A percentile compares a stretch with the other conserved stretches of the same genome.
Evolutionary conservation across 2,329 filamentous ascomycete species (phyloP).

Genomic region (Neophaeococcomyces mojaviensis): DNA sequence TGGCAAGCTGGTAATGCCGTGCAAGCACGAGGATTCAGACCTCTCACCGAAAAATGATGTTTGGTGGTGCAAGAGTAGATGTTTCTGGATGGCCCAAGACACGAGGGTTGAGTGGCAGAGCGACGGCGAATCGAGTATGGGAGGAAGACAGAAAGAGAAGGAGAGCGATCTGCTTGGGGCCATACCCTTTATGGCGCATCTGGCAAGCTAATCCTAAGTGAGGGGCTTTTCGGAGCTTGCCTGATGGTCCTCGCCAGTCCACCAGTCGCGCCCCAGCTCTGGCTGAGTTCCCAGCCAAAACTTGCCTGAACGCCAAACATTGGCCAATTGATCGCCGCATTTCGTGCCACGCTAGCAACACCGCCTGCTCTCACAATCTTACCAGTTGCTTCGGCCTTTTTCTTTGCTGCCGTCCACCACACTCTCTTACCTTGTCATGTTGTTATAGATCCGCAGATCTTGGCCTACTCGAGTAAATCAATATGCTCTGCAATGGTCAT

Average conservation of each 20-base stretch:
- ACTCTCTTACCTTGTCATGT: too few relatives aligned
- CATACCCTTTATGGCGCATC: conserved; percentile 7
- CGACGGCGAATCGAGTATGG: conserved; percentile 5
- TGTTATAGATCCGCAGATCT: too few relatives aligned
- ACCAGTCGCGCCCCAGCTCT: background rate
- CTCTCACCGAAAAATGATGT: background rate
- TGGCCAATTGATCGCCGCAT: background rate
- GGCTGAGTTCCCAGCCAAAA: background rate
- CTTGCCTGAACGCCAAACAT: background rate
- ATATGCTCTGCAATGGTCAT: too few relatives aligned
- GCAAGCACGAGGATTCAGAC: background rate
- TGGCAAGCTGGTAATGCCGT: background rate
- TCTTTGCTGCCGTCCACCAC: background rate
- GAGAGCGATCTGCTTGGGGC: conserved; percentile 7
- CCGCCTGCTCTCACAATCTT: conserved; percentile 1
- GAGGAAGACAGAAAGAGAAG: conserved; percentile 7
- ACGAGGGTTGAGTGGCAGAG: conserved; percentile 1
- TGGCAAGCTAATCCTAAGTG: conserved; percentile 3
- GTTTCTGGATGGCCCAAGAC: background rate
- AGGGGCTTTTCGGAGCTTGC: conserved; percentile 3
- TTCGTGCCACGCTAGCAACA: conserved; percentile 4
- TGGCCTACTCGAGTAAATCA: too few relatives aligned
- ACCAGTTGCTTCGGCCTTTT: background rate
- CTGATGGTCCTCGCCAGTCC: background rate
- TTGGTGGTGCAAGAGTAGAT: background rate